These are phyloP conservation scores for Meyerozyma smithsonii DNA, from an alignment of 1,139 yeast species.

Conservation along the genomic window DNA sequence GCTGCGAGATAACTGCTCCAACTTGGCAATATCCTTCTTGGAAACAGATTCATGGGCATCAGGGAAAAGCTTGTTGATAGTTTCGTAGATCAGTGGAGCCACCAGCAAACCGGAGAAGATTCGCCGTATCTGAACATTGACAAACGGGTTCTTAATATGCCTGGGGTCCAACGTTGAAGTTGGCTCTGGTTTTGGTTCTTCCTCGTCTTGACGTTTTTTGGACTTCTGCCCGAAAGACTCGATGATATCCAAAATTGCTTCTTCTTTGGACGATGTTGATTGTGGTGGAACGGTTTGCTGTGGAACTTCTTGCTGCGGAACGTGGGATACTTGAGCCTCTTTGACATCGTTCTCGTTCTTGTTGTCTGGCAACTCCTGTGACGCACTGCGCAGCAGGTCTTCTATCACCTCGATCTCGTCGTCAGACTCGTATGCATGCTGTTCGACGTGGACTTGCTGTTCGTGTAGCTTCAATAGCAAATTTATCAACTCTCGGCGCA, in stretches of 20 bases:
- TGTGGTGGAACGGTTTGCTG: background rate
- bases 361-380: constrained; percentile 6
- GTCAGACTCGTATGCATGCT: constrained; percentile 9
- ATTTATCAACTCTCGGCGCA: constrained; percentile 28
- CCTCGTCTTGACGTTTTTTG: background rate
- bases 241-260: background rate
- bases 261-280: background rate
- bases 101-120: background rate
- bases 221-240: background rate
- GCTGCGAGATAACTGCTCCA: background rate
- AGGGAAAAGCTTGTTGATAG: constrained; percentile 1
- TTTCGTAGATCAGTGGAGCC: background rate
- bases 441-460: constrained; percentile 9
- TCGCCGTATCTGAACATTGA: background rate
- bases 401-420: constrained; percentile 23
- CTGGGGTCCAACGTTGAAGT: constrained; percentile 1
- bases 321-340: too few species aligned
- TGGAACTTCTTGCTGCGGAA: background rate
- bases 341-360: background rate
- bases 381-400: background rate
- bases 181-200: background rate
- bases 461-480: constrained; percentile 24
- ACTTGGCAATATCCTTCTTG: background rate
- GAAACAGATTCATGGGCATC: constrained; percentile 2
- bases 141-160: background rate